Evolutionary conservation across 805 yeast genomes (phyloP).

Genomic region (Cyberlindnera meyerae): DNA sequence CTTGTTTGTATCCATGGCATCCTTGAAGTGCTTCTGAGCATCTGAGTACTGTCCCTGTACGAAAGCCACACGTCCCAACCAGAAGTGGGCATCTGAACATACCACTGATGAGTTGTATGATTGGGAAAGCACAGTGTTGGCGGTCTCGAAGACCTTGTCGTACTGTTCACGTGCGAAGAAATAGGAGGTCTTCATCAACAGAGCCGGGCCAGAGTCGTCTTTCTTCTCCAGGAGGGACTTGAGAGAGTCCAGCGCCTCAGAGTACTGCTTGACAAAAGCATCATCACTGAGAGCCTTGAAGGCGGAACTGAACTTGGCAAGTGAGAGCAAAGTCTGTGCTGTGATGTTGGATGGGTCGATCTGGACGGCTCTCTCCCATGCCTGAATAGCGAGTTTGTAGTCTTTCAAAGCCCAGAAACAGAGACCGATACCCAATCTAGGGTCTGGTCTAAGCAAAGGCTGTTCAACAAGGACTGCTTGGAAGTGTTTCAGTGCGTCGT

Average conservation of each 20-base stretch:
- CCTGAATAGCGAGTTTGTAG: slow-evolving; percentile 63
- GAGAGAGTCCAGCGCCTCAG: slow-evolving; percentile 48
- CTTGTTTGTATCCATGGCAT: slow-evolving; percentile 61
- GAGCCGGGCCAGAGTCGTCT: slow-evolving; percentile 54
- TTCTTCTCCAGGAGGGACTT: slow-evolving; percentile 32
- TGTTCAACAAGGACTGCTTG: slow-evolving; percentile 76
- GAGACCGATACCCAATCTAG: slow-evolving; percentile 90
- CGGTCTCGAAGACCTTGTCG: slow-evolving; percentile 51
- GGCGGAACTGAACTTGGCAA: slow-evolving; percentile 64
- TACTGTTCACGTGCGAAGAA: slow-evolving; percentile 65
- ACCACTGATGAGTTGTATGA: slow-evolving; percentile 37
- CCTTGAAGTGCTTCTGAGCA: slow-evolving; percentile 70
- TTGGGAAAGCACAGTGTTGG: slow-evolving; percentile 42
- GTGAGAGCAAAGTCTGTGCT: slow-evolving; percentile 59
- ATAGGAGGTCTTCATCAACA: slow-evolving; percentile 63
- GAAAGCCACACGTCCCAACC: slow-evolving; percentile 82
- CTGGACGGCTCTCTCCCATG: slow-evolving; percentile 80
- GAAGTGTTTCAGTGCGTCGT: slow-evolving; percentile 70
- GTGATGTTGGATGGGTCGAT: slow-evolving; percentile 48
- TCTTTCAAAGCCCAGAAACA: slow-evolving; percentile 90
- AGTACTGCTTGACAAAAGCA: slow-evolving; percentile 57
- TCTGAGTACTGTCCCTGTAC: slow-evolving; percentile 53
- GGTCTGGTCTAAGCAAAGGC: slow-evolving; percentile 82
- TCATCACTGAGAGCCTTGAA: slow-evolving; percentile 51
- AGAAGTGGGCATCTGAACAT: slow-evolving; percentile 62